These are phyloP conservation scores for Hericium coralloides DNA, from an alignment of 768 basidiomycete species.

Conservation along the genomic window DNA sequence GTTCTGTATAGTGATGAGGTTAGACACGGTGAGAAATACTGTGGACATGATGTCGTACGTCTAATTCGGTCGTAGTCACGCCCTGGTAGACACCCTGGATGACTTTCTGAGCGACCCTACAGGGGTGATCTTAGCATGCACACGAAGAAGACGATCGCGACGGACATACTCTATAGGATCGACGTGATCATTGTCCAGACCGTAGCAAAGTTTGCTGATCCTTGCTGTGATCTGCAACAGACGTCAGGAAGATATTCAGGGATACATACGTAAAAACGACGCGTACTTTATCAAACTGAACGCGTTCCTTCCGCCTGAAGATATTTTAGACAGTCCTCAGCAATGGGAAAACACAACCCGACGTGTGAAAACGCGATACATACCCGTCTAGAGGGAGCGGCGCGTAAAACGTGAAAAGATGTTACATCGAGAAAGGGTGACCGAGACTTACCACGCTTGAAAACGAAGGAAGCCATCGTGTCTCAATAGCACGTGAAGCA, in stretches of 20 bases:
- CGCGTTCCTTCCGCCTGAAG: conserved; percentile 75
- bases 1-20: conserved; percentile 43
- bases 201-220: conserved; percentile 89
- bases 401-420: conserved; percentile 5
- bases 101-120: conserved; percentile 85
- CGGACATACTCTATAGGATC: conserved; percentile 80
- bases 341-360: conserved; percentile 1
- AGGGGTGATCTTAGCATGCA: not conserved
- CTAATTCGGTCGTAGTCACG: conserved; percentile 95
- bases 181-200: conserved; percentile 85
- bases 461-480: conserved; percentile 34
- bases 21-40: not conserved
- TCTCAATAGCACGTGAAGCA: not conserved
- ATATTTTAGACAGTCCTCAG: conserved; percentile 10
- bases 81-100: conserved; percentile 90
- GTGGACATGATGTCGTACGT: conserved; percentile 42
- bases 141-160: not conserved
- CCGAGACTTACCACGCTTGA: conserved; percentile 43
- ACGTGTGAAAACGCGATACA: conserved; percentile 24
- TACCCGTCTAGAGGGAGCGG: conserved; percentile 37
- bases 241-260: not conserved
- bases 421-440: not conserved
- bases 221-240: conserved; percentile 67
- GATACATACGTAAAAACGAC: conserved; percentile 3
- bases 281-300: conserved; percentile 86